Conservation (phyloP, 108 stramenopile species). For the Epipyxis sp. region DNA sequence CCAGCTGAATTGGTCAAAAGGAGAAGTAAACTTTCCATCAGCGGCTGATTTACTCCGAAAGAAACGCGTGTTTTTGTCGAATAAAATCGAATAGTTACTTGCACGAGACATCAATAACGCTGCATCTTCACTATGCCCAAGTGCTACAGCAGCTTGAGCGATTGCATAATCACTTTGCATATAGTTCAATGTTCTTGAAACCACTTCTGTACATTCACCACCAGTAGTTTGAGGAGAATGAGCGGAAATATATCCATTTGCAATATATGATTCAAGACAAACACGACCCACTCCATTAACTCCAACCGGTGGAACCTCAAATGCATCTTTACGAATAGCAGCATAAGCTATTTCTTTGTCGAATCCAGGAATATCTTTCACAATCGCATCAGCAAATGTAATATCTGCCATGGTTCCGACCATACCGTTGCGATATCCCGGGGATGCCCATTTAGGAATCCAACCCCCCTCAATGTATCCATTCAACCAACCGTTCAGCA, state of each 20-base stretch:
- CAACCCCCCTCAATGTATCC: conserved; percentile 29
- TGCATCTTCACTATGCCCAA: not conserved
- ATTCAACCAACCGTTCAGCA: conserved; percentile 22
- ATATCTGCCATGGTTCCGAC: conserved; percentile 30
- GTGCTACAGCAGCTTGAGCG: not conserved
- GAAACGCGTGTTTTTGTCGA: conserved; percentile 7
- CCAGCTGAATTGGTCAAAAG: conserved; percentile 23
- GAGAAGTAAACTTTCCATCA: conserved; percentile 15
- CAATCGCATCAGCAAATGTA: conserved; percentile 8
- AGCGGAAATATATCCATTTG: conserved; percentile 10
- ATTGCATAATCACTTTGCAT: conserved; percentile 24
- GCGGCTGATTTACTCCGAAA: not conserved
- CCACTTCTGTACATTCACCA: conserved; percentile 12
- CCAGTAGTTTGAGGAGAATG: not conserved
- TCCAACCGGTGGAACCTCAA: conserved; percentile 13
- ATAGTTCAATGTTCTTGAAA: conserved; percentile 25
- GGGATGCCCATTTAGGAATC: conserved; percentile 27
- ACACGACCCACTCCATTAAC: conserved; percentile 20
- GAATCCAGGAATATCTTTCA: conserved; percentile 25
- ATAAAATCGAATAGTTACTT: conserved; percentile 17
- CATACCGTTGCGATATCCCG: conserved; percentile 22
- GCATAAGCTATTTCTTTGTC: conserved; percentile 1
- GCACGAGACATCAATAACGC: not conserved
- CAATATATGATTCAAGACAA: conserved; percentile 3
- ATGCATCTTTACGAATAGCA: conserved; percentile 32